Conservation (phyloP, 768 basidiomycete species). For the Phlebiopsis flavidoalba region DNA sequence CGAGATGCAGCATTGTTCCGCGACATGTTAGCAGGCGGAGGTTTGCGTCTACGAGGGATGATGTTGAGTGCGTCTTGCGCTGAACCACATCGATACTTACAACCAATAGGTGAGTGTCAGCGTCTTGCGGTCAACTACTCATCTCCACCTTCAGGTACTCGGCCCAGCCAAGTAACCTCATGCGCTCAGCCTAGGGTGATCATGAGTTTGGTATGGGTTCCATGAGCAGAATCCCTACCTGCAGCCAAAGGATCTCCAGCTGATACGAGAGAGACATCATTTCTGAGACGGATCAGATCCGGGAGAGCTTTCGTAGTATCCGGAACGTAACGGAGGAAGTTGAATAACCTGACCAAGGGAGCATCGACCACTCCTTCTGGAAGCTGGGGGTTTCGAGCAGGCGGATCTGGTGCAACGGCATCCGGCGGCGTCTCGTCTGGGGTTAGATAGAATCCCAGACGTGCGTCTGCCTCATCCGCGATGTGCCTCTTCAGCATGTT, state of each 20-base stretch:
- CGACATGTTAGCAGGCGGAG: slow-evolving; percentile 25
- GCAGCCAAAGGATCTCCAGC: slow-evolving; percentile 82
- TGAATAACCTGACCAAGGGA: slow-evolving; percentile 80
- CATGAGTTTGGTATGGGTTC: not conserved
- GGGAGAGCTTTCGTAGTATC: not conserved
- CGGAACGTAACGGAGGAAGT: slow-evolving; percentile 76
- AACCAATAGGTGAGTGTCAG: slow-evolving; percentile 85
- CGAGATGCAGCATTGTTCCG: slow-evolving; percentile 34
- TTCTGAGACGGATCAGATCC: slow-evolving; percentile 40
- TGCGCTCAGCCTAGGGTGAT: slow-evolving; percentile 52
- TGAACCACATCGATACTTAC: slow-evolving; percentile 33
- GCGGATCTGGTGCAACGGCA: slow-evolving; percentile 32
- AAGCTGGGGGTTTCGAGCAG: slow-evolving; percentile 46
- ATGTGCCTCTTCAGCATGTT: slow-evolving; percentile 63
- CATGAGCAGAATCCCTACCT: slow-evolving; percentile 32
- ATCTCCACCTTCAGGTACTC: slow-evolving; percentile 71
- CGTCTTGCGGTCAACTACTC: slow-evolving; percentile 58
- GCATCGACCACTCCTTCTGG: slow-evolving; percentile 66
- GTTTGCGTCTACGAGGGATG: slow-evolving; percentile 32
- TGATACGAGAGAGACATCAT: slow-evolving; percentile 92
- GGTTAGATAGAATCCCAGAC: slow-evolving; percentile 60
- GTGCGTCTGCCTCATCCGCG: slow-evolving; percentile 65
- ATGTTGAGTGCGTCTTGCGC: no score
- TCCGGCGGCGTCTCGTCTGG: slow-evolving; percentile 37
- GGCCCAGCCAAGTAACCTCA: slow-evolving; percentile 85